Evolutionary conservation across 306 rosid genomes (phyloP).

Genomic region (Delonix regia): DNA sequence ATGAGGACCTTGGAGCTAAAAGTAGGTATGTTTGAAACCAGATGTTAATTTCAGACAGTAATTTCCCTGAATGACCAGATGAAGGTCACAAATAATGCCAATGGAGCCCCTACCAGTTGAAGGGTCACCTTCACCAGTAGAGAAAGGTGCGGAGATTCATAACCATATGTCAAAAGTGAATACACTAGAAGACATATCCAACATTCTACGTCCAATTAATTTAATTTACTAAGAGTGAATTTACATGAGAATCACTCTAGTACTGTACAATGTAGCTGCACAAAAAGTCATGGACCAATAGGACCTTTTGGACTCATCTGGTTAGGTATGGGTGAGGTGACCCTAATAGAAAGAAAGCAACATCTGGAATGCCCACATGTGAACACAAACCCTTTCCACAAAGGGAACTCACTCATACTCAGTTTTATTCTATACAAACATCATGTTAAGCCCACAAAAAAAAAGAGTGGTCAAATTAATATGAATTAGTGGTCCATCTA

Average conservation of each 20-base stretch:
- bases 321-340: conserved; percentile 29
- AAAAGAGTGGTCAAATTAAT: conserved; percentile 8
- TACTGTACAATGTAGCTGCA: conserved; percentile 19
- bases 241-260: neutral
- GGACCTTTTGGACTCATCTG: conserved; percentile 37
- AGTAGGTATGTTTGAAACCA: neutral
- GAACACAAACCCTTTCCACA: conserved; percentile 22
- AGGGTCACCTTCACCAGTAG: neutral
- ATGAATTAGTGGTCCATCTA: conserved; percentile 36
- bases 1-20: neutral
- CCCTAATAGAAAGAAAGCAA: conserved; percentile 20
- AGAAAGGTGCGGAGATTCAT: too few relatives aligned
- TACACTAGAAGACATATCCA: neutral
- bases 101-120: neutral
- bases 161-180: neutral
- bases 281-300: conserved; percentile 45
- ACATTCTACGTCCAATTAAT: too few relatives aligned
- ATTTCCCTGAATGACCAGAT: neutral
- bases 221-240: too few relatives aligned
- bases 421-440: conserved; percentile 4
- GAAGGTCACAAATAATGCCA: neutral
- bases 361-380: conserved; percentile 44
- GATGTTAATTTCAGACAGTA: neutral
- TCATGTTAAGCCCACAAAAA: neutral
- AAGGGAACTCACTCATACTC: conserved; percentile 6